Evolutionary conservation across 2,329 filamentous ascomycete genomes (phyloP), one percentile per base, ranked within the genome.

Genomic region (Sporothrix euskadiensis): DNA sequence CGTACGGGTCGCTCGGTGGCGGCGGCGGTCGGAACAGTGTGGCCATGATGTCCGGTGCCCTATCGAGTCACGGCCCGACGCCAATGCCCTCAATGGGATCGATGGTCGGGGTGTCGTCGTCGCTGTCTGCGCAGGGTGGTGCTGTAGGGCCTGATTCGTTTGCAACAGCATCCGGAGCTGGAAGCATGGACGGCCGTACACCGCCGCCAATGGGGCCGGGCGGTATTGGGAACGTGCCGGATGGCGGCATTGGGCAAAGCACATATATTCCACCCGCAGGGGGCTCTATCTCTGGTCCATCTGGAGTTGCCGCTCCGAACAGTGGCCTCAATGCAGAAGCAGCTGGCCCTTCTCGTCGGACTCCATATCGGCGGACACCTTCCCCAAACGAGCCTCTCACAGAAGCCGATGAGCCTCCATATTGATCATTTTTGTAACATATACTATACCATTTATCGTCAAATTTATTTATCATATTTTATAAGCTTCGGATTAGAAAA

Each of bases 361-460:
- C 35, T 35, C 61, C 71, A 16, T 72, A 49, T 39, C 63, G 71
- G 14, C 54, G 49, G 16, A 59, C 71, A 14, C 71, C 71, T 3
- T 72, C 71, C 10, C 71, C 63, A 26, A 68, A 69, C 49, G 71
- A 66, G 52, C 71, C 71, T 16, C 63, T 72, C 8, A 39, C n/a
- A 7, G 61, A 57, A 7, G 59, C 68, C n/a, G 39, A 59, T 16
- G 52, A 61, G 69, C 39, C 35, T 12, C 19, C 66, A 12, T 56
- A 39, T 41, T 69, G 26, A 35, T 47, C 9, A 3, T 14, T 69
- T 54, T 39, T 69, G 7, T 47, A 16, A 14, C n/a, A 41, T 26
- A 30, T 59, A 35, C 30, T 26, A 66, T 35, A 35, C 56, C 56
- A 59, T 26, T 47, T 30, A 16, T 47, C 10, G 16, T 63, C 39